Evolutionary conservation across 306 rosid species (phyloP).

Genomic region (Ochetophila trinervis): DNA sequence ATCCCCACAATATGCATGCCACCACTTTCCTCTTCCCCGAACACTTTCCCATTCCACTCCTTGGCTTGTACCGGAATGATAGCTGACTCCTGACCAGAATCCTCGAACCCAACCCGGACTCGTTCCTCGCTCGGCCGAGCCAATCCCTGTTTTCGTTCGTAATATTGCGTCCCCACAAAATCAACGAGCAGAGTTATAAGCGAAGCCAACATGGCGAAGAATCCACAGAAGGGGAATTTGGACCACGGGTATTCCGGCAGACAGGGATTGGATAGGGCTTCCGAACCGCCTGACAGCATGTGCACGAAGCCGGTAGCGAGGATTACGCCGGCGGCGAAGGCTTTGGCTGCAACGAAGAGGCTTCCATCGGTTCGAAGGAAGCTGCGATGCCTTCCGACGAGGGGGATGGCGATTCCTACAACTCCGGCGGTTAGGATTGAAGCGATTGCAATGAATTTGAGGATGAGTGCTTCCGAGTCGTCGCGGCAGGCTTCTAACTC

Average conservation of each 20-base stretch:
- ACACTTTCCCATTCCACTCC: constrained; percentile 47
- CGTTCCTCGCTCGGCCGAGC: constrained; percentile 32
- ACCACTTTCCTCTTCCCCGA: constrained; percentile 89
- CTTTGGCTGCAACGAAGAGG: constrained; percentile 68
- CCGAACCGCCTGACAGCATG: constrained; percentile 65
- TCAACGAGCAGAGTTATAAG: constrained; percentile 77
- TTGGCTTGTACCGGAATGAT: constrained; percentile 21
- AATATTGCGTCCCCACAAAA: constrained; percentile 83
- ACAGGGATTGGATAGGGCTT: constrained; percentile 54
- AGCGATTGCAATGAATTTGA: constrained; percentile 68
- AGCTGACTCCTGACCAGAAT: constrained; percentile 32
- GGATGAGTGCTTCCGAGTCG: constrained; percentile 59
- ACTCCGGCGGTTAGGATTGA: constrained; percentile 70
- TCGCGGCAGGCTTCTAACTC: constrained; percentile 57
- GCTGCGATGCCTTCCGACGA: constrained; percentile 51
- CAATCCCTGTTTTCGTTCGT: constrained; percentile 70
- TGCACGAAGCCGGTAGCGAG: constrained; percentile 94
- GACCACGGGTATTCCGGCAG: constrained; percentile 74
- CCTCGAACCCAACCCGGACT: constrained; percentile 41
- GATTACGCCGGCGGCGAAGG: constrained; percentile 95
- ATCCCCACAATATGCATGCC: constrained; percentile 97
- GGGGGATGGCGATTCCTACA: constrained; percentile 68
- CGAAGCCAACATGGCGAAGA: constrained; percentile 88
- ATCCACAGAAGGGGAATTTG: constrained; percentile 79
- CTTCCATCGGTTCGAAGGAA: constrained; percentile 72